Conservation (phyloP, 495 filamentous ascomycete species). For the Penicillium manginii region DNA sequence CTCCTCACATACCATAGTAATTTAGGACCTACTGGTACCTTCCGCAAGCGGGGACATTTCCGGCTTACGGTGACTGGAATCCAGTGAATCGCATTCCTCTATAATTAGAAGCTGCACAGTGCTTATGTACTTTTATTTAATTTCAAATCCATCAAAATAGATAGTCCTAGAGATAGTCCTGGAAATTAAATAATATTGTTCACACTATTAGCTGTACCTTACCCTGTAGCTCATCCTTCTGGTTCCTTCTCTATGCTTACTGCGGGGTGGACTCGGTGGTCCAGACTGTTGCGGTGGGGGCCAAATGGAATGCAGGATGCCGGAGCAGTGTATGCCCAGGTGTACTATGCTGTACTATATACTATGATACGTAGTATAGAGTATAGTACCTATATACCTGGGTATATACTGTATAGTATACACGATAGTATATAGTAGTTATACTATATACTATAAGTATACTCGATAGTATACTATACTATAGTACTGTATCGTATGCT, state of each 20-base stretch:
- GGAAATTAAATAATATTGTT: no score
- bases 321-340: neutral
- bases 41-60: slow-evolving; percentile 8
- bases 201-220: no score
- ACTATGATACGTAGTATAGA: neutral
- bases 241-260: neutral
- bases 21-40: neutral
- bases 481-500: neutral
- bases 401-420: no score
- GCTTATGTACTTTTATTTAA: no score
- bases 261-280: neutral
- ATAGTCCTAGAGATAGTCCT: no score
- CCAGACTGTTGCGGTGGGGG: slow-evolving; percentile 1
- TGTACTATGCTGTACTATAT: neutral
- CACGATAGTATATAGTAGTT: no score
- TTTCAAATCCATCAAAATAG: no score
- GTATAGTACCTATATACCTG: neutral
- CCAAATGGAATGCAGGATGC: slow-evolving; percentile 5
- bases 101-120: no score
- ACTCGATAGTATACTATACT: no score
- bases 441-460: no score
- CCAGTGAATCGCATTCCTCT: no score
- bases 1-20: no score
- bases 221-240: neutral
- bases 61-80: neutral